Percentiles rank a stretch among this genome's conserved stretches.
These are phyloP conservation scores for Penicillium verhagenii DNA, from an alignment of 495 filamentous ascomycete genomes.

Conservation along the genomic window DNA sequence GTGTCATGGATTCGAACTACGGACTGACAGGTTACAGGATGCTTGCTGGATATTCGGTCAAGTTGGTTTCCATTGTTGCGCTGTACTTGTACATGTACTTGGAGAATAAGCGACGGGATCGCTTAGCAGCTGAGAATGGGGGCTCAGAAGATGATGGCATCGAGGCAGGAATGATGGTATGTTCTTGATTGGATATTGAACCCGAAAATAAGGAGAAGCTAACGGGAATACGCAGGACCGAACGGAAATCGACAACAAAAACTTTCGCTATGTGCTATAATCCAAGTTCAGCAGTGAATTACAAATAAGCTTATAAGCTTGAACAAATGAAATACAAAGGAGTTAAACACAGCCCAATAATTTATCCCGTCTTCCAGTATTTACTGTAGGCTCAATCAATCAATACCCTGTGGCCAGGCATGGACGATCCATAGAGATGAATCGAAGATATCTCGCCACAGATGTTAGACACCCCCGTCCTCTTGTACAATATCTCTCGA, in stretches of 20 bases:
- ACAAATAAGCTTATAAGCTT: neutral
- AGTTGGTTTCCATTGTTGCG: conserved; percentile 44
- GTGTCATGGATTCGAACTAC: neutral
- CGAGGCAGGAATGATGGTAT: conserved; percentile 50
- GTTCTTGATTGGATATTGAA: neutral
- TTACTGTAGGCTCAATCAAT: too few species aligned
- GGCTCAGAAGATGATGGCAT: conserved; percentile 47
- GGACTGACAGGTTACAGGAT: conserved; percentile 29
- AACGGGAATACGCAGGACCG: conserved; percentile 35
- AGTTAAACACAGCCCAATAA: too few species aligned
- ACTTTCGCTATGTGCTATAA: conserved; percentile 52
- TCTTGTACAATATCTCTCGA: neutral
- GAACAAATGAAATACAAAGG: neutral
- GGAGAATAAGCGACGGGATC: conserved; percentile 53
- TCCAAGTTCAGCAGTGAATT: too few species aligned
- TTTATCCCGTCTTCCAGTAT: neutral
- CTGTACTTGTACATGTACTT: conserved; percentile 54
- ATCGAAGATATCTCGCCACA: too few species aligned
- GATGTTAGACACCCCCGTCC: neutral
- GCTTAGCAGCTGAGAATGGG: conserved; percentile 33
- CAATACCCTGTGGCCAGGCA: too few species aligned
- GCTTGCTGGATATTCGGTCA: conserved; percentile 51
- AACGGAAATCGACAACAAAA: conserved; percentile 57
- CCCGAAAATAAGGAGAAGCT: neutral
- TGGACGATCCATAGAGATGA: too few species aligned